phyloP scores from a whole-genome alignment of 108 stramenopile species.

The Skeletonema marinoi region DNA sequence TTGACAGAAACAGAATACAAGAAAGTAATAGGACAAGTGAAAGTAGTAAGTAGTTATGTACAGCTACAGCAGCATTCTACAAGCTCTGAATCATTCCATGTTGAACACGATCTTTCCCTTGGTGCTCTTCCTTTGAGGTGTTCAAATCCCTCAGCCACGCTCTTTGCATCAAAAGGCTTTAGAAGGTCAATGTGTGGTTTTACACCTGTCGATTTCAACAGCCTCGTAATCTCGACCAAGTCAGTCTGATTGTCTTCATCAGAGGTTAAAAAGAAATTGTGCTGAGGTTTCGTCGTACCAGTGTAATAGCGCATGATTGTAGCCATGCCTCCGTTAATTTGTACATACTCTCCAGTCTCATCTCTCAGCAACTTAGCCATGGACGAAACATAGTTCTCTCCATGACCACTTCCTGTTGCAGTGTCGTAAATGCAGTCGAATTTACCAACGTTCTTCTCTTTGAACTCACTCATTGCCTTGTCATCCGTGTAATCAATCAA shows the following conservation, averaged over 20 bases:
- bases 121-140: constrained; percentile 27
- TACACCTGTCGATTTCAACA: constrained; percentile 14
- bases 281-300: constrained; percentile 12
- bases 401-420: constrained; percentile 45
- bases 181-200: constrained; percentile 16
- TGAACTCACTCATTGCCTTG: constrained; percentile 25
- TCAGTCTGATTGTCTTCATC: constrained; percentile 6
- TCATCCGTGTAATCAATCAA: constrained; percentile 47
- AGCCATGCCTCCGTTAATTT: constrained; percentile 30
- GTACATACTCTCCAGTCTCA: constrained; percentile 35
- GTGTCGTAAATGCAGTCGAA: constrained; percentile 57
- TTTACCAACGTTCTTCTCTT: constrained; percentile 29
- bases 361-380: constrained; percentile 23
- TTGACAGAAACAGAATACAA: no score
- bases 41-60: no score
- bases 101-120: constrained; percentile 54
- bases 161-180: constrained; percentile 36
- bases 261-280: not conserved
- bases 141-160: constrained; percentile 36
- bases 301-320: constrained; percentile 8
- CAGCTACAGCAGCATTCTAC: not conserved
- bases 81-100: constrained; percentile 3
- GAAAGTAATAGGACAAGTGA: no score
- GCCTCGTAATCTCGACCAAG: constrained; percentile 24
- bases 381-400: constrained; percentile 43